Percentiles rank a stretch among this genome's conserved stretches.
Evolutionary conservation across 1,284 basidiomycete species (phyloP).

Genomic region (Pterulicium gracile): DNA sequence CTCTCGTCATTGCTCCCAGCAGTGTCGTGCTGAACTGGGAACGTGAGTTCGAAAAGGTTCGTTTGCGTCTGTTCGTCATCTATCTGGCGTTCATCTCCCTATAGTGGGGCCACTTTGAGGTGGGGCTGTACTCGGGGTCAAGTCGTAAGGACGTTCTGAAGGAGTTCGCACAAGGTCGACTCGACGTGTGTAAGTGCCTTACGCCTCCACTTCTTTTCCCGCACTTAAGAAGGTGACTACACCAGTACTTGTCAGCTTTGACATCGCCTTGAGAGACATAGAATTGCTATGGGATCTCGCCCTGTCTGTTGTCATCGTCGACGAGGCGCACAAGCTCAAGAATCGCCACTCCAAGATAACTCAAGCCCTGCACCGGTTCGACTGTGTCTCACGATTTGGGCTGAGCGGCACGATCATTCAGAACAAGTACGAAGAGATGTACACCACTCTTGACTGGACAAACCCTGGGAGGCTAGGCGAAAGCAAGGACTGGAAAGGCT

Average conservation of each 20-base stretch:
- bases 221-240: slow-evolving; percentile 5
- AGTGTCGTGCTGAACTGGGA: slow-evolving; percentile 77
- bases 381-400: slow-evolving; percentile 57
- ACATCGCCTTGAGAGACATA: slow-evolving; percentile 58
- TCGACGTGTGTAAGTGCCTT: slow-evolving; percentile 43
- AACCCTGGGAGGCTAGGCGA: slow-evolving; percentile 62
- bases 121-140: slow-evolving; percentile 51
- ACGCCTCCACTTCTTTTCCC: too few relatives aligned
- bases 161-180: slow-evolving; percentile 63
- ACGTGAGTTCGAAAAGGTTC: slow-evolving; percentile 57
- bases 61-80: neutral
- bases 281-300: slow-evolving; percentile 49
- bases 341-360: slow-evolving; percentile 57
- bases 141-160: slow-evolving; percentile 43
- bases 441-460: slow-evolving; percentile 76
- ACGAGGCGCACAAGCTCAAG: slow-evolving; percentile 79
- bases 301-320: slow-evolving; percentile 66
- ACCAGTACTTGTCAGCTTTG: slow-evolving; percentile 63
- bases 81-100: neutral
- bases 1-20: slow-evolving; percentile 71
- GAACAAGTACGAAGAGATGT: slow-evolving; percentile 76
- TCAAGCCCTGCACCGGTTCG: slow-evolving; percentile 51
- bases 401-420: slow-evolving; percentile 81
- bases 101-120: slow-evolving; percentile 77
- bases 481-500: slow-evolving; percentile 56